Evolutionary conservation across 208 protist genomes (phyloP).

Genomic region (Crithidia expoeki): DNA sequence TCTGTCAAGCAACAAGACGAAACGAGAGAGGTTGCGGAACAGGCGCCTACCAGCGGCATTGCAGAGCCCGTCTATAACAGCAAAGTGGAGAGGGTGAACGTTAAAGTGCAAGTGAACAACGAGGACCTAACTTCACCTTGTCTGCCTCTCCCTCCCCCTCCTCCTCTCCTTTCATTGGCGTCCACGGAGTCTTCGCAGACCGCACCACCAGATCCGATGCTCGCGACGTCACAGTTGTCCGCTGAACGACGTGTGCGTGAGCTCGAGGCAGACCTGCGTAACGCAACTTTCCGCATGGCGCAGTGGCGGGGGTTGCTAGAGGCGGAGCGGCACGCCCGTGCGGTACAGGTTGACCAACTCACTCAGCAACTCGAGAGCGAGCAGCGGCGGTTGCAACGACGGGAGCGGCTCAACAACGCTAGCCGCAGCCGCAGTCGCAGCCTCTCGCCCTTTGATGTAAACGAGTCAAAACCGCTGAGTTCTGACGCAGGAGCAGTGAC

Average conservation of each 20-base stretch:
- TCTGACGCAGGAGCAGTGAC: background rate
- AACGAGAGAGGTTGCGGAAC: background rate
- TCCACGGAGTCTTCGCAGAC: background rate
- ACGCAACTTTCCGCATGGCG: slow-evolving; percentile 31
- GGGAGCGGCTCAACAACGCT: background rate
- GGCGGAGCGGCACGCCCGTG: slow-evolving; percentile 37
- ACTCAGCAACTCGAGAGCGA: slow-evolving; percentile 34
- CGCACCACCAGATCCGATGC: background rate
- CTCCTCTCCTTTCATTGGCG: background rate
- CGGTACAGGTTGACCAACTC: slow-evolving; percentile 39
- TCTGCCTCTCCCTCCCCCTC: background rate
- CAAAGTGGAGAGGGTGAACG: background rate
- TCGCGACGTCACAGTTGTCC: background rate
- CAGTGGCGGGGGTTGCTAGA: slow-evolving; percentile 44
- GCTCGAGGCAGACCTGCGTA: slow-evolving; percentile 35
- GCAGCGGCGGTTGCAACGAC: slow-evolving; percentile 19
- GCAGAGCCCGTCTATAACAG: background rate
- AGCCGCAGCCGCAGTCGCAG: slow-evolving; percentile 22
- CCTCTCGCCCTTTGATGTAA: slow-evolving; percentile 5
- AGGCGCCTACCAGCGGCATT: too few species aligned
- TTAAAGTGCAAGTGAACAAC: background rate
- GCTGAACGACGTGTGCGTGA: slow-evolving; percentile 18
- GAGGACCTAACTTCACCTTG: background rate
- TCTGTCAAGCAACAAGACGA: slow-evolving; percentile 4
- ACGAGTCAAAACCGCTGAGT: background rate